Evolutionary conservation across 805 yeast genomes (phyloP).

Genomic region (Wickerhamiella brachini): DNA sequence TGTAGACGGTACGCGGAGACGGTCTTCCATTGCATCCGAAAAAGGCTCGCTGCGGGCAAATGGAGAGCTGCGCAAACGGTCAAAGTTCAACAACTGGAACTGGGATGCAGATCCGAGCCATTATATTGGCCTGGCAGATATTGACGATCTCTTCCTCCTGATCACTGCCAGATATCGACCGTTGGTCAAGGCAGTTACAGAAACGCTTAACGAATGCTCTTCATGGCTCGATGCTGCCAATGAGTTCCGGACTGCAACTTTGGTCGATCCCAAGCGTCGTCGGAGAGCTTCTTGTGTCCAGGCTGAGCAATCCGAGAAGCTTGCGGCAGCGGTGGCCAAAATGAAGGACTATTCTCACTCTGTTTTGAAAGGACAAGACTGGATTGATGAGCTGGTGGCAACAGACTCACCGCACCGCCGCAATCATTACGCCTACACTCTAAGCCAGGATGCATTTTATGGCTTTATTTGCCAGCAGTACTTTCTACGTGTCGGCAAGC

Average conservation of each 20-base stretch:
- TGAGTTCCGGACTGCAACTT: not conserved
- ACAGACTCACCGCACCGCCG: not conserved
- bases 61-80: not conserved
- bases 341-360: not conserved
- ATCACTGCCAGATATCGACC: not conserved
- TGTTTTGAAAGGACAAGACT: not conserved
- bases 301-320: not conserved
- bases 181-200: not conserved
- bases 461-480: not conserved
- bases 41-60: not conserved
- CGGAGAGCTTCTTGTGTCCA: not conserved
- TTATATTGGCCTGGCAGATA: not conserved
- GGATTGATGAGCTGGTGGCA: not conserved
- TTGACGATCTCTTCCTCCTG: not conserved
- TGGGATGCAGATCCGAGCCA: not conserved
- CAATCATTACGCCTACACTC: not conserved
- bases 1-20: not conserved
- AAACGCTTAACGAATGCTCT: not conserved
- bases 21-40: not conserved
- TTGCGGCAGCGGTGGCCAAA: not conserved
- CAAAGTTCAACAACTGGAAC: not conserved
- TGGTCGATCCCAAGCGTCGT: not conserved
- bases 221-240: not conserved
- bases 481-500: slow-evolving; percentile 6
- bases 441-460: not conserved